Percentiles rank a stretch among this genome's conserved stretches.
These are phyloP conservation scores for Aspergillus fumigatiaffinis DNA, from an alignment of 2,329 filamentous ascomycete genomes.

Conservation along the genomic window DNA sequence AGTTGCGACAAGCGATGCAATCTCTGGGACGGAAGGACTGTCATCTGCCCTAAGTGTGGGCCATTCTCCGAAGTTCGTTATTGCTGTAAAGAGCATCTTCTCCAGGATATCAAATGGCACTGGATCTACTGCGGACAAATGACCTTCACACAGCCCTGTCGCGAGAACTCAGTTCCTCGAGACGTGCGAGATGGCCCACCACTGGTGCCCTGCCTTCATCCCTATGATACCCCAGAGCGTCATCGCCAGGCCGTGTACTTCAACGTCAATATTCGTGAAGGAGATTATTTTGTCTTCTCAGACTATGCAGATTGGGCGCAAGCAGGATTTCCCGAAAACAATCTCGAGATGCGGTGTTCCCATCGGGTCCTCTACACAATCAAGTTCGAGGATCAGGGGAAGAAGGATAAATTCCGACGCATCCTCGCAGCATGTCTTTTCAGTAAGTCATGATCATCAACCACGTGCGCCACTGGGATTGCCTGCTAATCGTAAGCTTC, in stretches of 20 bases:
- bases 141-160: constrained; percentile 19
- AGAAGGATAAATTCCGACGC: constrained; percentile 34
- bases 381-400: constrained; percentile 18
- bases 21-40: constrained; percentile 25
- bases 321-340: constrained; percentile 9
- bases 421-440: constrained; percentile 30
- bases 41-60: constrained; percentile 40
- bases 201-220: constrained; percentile 24
- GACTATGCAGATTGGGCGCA: constrained; percentile 19
- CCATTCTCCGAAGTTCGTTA: constrained; percentile 37
- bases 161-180: constrained; percentile 17
- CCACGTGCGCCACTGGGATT: not conserved
- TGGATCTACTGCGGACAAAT: constrained; percentile 26
- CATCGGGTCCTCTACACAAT: constrained; percentile 16
- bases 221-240: constrained; percentile 32
- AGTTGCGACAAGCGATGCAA: constrained; percentile 29
- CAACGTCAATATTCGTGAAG: constrained; percentile 16
- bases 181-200: constrained; percentile 18
- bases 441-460: constrained; percentile 15
- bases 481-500: not conserved
- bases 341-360: constrained; percentile 20
- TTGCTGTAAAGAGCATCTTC: constrained; percentile 34
- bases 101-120: constrained; percentile 33
- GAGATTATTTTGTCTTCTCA: constrained; percentile 37
- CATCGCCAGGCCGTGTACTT: constrained; percentile 34